These are phyloP conservation scores for Candida chilensis DNA, from an alignment of 805 yeast genomes.

Conservation along the genomic window DNA sequence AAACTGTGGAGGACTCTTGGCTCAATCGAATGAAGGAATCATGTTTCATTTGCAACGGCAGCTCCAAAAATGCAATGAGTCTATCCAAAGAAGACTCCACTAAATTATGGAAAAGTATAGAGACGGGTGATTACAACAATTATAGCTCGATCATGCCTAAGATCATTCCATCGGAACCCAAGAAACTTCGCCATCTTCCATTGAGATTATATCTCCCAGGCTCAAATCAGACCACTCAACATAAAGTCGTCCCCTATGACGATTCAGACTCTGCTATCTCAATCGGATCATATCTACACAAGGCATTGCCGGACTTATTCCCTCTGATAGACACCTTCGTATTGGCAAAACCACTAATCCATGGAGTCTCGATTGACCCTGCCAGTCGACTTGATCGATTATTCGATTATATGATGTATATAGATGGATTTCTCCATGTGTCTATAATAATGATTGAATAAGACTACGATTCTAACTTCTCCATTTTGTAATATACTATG, in stretches of 20 bases:
- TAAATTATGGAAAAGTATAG: slow-evolving; percentile 46
- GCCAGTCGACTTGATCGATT: slow-evolving; percentile 34
- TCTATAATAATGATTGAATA: slow-evolving; percentile 24
- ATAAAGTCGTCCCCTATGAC: slow-evolving; percentile 7
- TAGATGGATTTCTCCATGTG: slow-evolving; percentile 63
- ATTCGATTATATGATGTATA: slow-evolving; percentile 31
- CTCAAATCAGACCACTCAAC: slow-evolving; percentile 21
- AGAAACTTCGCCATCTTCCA: slow-evolving; percentile 30
- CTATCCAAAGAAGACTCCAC: slow-evolving; percentile 55
- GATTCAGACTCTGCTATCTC: slow-evolving; percentile 4
- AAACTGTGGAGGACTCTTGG: slow-evolving; percentile 43
- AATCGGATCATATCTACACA: slow-evolving; percentile 25
- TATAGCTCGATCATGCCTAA: slow-evolving; percentile 13
- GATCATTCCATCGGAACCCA: slow-evolving; percentile 12
- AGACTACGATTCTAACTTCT: slow-evolving; percentile 2
- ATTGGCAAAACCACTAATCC: slow-evolving; percentile 35
- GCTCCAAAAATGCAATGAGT: slow-evolving; percentile 74
- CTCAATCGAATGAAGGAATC: slow-evolving; percentile 79
- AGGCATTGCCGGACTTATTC: slow-evolving; percentile 35
- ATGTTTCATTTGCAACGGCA: slow-evolving; percentile 65
- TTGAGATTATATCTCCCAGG: slow-evolving; percentile 36
- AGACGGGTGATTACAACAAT: slow-evolving; percentile 16
- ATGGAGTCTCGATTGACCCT: slow-evolving; percentile 45
- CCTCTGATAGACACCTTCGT: slow-evolving; percentile 23
- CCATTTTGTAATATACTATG: too few relatives aligned